Evolutionary conservation across 2,329 filamentous ascomycete species (phyloP).

Genomic region (Amylocarpus encephaloides): DNA sequence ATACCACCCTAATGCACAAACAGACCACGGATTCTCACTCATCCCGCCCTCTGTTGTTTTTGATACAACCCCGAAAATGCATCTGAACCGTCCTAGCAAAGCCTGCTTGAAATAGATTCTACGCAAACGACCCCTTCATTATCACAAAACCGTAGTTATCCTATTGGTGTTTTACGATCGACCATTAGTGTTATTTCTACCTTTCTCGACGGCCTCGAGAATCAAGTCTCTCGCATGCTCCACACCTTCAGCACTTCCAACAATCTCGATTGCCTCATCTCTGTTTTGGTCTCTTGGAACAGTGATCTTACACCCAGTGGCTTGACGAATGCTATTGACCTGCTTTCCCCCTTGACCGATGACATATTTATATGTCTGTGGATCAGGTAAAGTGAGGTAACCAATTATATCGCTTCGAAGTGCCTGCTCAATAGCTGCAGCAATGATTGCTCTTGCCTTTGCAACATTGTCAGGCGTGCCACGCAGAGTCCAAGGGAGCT

Average conservation of each 20-base stretch:
- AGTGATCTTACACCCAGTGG: constrained; percentile 89
- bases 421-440: constrained; percentile 66
- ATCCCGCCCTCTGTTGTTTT: constrained; percentile 5
- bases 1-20: not conserved
- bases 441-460: constrained; percentile 72
- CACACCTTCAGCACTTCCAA: constrained; percentile 70
- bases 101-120: too few relatives aligned
- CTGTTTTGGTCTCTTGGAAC: constrained; percentile 74
- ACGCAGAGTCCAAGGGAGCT: constrained; percentile 84
- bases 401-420: constrained; percentile 67
- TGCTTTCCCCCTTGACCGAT: constrained; percentile 84
- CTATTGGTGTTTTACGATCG: constrained; percentile 6
- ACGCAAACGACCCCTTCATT: not conserved
- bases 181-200: constrained; percentile 27
- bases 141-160: not conserved
- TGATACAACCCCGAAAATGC: constrained; percentile 17
- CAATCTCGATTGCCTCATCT: constrained; percentile 83
- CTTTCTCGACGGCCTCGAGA: constrained; percentile 69
- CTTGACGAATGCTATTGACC: constrained; percentile 86
- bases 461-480: constrained; percentile 72
- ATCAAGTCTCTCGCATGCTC: constrained; percentile 87
- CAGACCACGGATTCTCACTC: not conserved
- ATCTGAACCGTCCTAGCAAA: constrained; percentile 2
- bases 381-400: constrained; percentile 81
- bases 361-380: constrained; percentile 80